Conservation (phyloP, 305 asterid genomes). For the Solanum hybrid region DNA sequence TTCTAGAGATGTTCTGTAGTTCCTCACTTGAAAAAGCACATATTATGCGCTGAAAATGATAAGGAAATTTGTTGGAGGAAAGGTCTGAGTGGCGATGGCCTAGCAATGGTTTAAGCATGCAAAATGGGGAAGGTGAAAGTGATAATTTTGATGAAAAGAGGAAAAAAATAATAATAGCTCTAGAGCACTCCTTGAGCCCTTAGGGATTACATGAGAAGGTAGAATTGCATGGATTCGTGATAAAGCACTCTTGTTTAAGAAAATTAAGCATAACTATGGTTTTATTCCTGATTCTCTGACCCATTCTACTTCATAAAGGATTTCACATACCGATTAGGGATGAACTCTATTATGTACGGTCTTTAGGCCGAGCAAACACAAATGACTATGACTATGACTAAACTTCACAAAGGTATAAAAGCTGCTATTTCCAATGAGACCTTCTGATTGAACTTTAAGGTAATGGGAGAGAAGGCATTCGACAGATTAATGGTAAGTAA, state of each 20-base stretch:
- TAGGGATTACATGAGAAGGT: background rate
- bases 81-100: background rate
- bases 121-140: background rate
- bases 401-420: background rate
- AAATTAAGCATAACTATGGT: background rate
- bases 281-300: background rate
- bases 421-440: background rate
- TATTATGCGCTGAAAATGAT: background rate
- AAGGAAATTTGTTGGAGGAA: background rate
- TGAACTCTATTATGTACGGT: background rate
- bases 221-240: background rate
- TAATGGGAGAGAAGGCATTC: background rate
- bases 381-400: background rate
- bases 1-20: background rate
- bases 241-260: background rate
- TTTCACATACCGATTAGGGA: background rate
- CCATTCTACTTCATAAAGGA: background rate
- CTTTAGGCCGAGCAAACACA: background rate
- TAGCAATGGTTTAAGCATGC: background rate
- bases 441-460: background rate
- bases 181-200: background rate
- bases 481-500: background rate
- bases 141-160: background rate
- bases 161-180: background rate
- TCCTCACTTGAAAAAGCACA: background rate